These are phyloP conservation scores for Parasitella parasitica DNA, from an alignment of 371 early-diverging fungal species.

Conservation along the genomic window DNA sequence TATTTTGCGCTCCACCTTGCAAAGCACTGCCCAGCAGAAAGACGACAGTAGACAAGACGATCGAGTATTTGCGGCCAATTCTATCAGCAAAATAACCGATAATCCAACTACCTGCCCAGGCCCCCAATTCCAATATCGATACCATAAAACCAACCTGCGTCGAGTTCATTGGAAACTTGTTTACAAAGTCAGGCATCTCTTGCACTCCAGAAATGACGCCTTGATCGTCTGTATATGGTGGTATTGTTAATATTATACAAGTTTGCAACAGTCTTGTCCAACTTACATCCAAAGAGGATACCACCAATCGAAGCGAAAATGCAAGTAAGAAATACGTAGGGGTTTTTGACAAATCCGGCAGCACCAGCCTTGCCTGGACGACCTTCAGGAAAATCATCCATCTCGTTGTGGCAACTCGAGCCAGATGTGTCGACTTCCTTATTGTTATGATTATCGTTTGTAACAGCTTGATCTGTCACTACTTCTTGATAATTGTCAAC, in stretches of 20 bases:
- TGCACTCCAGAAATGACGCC: conserved; percentile 50
- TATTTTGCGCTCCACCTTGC: conserved; percentile 58
- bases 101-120: conserved; percentile 53
- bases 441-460: not conserved
- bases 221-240: conserved; percentile 40
- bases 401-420: not conserved
- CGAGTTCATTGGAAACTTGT: conserved; percentile 29
- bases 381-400: not conserved
- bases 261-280: not conserved
- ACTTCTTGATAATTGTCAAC: not conserved
- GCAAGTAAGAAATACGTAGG: conserved; percentile 42
- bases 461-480: not conserved
- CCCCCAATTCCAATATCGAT: conserved; percentile 59
- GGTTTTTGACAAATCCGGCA: conserved; percentile 38
- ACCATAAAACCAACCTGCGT: conserved; percentile 49
- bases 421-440: not conserved
- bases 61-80: conserved; percentile 70
- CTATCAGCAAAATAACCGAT: conserved; percentile 64
- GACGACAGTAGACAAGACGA: conserved; percentile 60
- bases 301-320: conserved; percentile 49
- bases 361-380: conserved; percentile 14
- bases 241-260: not conserved
- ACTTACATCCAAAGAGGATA: conserved; percentile 44
- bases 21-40: conserved; percentile 68
- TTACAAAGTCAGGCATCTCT: conserved; percentile 38